These are phyloP conservation scores for Phytophthora agathidicida DNA, from an alignment of 352 stramenopile genomes.

Conservation along the genomic window DNA sequence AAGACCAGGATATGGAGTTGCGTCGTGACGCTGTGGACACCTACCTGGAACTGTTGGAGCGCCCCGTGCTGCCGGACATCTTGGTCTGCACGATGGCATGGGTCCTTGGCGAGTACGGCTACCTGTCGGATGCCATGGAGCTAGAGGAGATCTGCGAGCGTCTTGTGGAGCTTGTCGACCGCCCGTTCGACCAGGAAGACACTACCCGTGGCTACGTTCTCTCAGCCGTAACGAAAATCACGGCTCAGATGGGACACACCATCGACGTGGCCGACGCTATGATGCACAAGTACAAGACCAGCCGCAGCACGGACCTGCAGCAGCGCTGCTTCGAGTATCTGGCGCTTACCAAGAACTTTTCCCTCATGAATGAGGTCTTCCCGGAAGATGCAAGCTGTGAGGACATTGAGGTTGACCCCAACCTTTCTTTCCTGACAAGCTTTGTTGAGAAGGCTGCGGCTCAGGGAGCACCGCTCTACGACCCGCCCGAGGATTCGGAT, in stretches of 20 bases:
- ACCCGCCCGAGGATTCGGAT: slow-evolving; percentile 95
- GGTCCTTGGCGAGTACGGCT: slow-evolving; percentile 99
- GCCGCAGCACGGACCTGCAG: slow-evolving; percentile 96
- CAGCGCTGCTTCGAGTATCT: slow-evolving; percentile 99
- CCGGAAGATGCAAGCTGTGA: slow-evolving; percentile 97
- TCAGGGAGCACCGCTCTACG: slow-evolving; percentile 94
- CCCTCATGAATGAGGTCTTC: slow-evolving; percentile 92
- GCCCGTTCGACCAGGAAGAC: slow-evolving; percentile 85
- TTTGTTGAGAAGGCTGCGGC: slow-evolving; percentile 94
- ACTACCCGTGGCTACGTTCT: slow-evolving; percentile 96
- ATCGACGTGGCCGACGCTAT: slow-evolving; percentile 91
- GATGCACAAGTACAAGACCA: slow-evolving; percentile 97
- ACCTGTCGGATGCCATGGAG: slow-evolving; percentile 93
- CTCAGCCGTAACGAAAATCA: slow-evolving; percentile 98
- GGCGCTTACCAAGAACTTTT: slow-evolving; percentile 91
- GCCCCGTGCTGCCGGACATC: slow-evolving; percentile 94
- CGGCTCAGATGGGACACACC: slow-evolving; percentile 94
- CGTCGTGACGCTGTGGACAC: slow-evolving; percentile 97
- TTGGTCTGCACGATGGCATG: slow-evolving; percentile 98
- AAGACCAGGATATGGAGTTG: slow-evolving; percentile 96
- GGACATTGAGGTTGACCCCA: slow-evolving; percentile 95
- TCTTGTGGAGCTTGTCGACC: slow-evolving; percentile 94
- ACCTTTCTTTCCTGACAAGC: slow-evolving; percentile 95
- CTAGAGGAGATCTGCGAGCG: slow-evolving; percentile 95
- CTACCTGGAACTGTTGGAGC: slow-evolving; percentile 96